These are phyloP conservation scores for Cystofilobasidium bisporidii DNA, from an alignment of 768 basidiomycete genomes.

Conservation along the genomic window DNA sequence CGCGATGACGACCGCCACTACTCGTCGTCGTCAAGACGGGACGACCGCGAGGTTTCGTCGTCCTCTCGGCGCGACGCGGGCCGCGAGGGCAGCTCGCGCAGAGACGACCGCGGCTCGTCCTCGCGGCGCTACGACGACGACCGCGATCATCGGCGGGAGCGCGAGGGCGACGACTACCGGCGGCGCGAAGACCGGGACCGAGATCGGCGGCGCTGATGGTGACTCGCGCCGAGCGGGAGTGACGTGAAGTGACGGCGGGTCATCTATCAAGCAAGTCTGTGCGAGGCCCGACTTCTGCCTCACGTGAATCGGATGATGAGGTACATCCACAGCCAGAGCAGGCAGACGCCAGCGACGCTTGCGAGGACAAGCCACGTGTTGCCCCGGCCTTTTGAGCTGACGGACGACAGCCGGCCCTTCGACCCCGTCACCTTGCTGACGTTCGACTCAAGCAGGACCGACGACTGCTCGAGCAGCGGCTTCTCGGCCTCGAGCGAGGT, in stretches of 20 bases:
- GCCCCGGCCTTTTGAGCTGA: conserved; percentile 7
- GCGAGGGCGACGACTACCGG: not conserved
- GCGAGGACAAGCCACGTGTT: conserved; percentile 25
- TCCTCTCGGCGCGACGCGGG: not conserved
- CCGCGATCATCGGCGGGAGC: not conserved
- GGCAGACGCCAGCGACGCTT: conserved; percentile 4
- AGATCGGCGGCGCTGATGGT: not conserved
- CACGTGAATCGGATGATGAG: conserved; percentile 25
- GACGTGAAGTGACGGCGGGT: too few species aligned
- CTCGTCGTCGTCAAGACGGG: not conserved
- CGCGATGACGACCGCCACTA: not conserved
- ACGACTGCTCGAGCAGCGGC: conserved; percentile 22
- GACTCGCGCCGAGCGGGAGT: too few species aligned
- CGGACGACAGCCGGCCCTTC: not conserved
- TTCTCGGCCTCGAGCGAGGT: conserved; percentile 26
- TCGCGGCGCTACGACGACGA: conserved; percentile 2
- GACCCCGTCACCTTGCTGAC: conserved; percentile 17
- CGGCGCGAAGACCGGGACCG: not conserved
- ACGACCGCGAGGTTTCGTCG: not conserved
- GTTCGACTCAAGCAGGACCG: conserved; percentile 22
- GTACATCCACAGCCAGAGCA: conserved; percentile 28
- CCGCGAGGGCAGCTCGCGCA: not conserved
- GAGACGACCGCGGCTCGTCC: not conserved
- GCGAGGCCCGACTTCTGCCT: not conserved
- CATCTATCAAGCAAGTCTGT: too few species aligned